These are phyloP conservation scores for Ulota crispa DNA, from an alignment of 225 moss, liverwort and hornwort genomes.

Conservation along the genomic window DNA sequence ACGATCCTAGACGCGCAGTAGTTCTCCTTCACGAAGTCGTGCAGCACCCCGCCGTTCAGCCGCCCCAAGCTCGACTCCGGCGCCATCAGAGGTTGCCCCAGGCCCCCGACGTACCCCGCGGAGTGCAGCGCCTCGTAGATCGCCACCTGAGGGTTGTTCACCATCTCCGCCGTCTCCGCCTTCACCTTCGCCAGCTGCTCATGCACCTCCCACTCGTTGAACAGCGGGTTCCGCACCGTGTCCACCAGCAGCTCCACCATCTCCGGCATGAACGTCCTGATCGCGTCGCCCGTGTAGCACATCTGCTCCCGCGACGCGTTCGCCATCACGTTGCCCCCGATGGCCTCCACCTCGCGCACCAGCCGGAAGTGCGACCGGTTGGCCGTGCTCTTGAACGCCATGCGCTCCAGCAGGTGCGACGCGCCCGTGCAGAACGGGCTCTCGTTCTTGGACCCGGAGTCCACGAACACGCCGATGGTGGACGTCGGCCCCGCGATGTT, in stretches of 20 bases:
- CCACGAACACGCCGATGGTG: conserved; percentile 76
- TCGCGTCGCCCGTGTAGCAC: conserved; percentile 83
- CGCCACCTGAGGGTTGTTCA: conserved; percentile 73
- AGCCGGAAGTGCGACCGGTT: conserved; percentile 87
- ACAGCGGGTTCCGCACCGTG: conserved; percentile 75
- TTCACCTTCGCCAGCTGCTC: conserved; percentile 70
- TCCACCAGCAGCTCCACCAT: conserved; percentile 88
- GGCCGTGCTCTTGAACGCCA: conserved; percentile 92
- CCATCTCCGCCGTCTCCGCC: conserved; percentile 76
- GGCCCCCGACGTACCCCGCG: conserved; percentile 76
- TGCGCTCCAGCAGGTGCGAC: conserved; percentile 86
- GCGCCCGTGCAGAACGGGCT: conserved; percentile 62
- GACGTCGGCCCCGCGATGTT: conserved; percentile 61
- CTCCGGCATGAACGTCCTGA: conserved; percentile 89
- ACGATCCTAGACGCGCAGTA: conserved; percentile 85
- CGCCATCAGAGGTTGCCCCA: conserved; percentile 81
- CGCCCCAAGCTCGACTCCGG: conserved; percentile 71
- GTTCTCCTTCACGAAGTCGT: conserved; percentile 78
- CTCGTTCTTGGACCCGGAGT: conserved; percentile 83
- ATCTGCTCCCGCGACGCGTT: conserved; percentile 88
- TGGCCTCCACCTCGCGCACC: conserved; percentile 92
- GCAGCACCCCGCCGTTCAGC: conserved; percentile 60
- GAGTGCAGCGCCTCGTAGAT: conserved; percentile 88
- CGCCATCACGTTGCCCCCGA: conserved; percentile 82
- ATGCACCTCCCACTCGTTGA: conserved; percentile 88